These are phyloP conservation scores for Trichoderma atrobrunneum DNA, from an alignment of 2,329 filamentous ascomycete genomes.

Conservation along the genomic window DNA sequence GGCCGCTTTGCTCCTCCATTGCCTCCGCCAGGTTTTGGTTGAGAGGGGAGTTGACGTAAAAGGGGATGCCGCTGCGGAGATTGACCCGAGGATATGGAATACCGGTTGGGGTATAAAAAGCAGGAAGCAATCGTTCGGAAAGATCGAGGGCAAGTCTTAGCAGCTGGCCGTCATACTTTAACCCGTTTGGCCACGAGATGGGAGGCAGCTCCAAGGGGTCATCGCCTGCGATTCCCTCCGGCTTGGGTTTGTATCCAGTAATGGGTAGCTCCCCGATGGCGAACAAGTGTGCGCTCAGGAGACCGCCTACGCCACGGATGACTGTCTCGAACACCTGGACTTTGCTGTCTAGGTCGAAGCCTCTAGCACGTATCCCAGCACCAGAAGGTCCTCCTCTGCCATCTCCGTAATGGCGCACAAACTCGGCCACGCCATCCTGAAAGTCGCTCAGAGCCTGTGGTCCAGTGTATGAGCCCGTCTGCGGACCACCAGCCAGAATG, in stretches of 20 bases:
- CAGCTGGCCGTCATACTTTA: slow-evolving; percentile 85
- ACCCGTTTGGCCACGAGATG: slow-evolving; percentile 71
- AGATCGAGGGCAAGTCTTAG: slow-evolving; percentile 86
- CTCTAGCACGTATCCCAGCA: slow-evolving; percentile 68
- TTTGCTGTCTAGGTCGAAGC: slow-evolving; percentile 95
- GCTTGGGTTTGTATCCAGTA: slow-evolving; percentile 63
- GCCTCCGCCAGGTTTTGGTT: slow-evolving; percentile 47
- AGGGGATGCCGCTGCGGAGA: slow-evolving; percentile 83
- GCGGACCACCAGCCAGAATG: slow-evolving; percentile 76
- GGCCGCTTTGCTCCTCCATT: slow-evolving; percentile 36
- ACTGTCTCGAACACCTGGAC: slow-evolving; percentile 99
- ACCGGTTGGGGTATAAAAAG: slow-evolving; percentile 87
- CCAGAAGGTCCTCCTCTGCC: slow-evolving; percentile 67
- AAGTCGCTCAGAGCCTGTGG: slow-evolving; percentile 65
- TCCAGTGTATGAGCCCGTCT: slow-evolving; percentile 37
- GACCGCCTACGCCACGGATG: slow-evolving; percentile 85
- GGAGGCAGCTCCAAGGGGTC: slow-evolving; percentile 48
- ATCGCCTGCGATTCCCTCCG: slow-evolving; percentile 24
- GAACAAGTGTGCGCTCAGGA: slow-evolving; percentile 91
- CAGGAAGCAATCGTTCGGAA: slow-evolving; percentile 78
- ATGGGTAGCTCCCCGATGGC: slow-evolving; percentile 89
- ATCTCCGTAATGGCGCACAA: slow-evolving; percentile 85
- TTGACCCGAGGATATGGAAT: slow-evolving; percentile 95
- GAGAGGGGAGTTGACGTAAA: slow-evolving; percentile 82
- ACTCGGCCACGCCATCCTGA: slow-evolving; percentile 70